Percentiles rank a stretch among this genome's conserved stretches.
phyloP scores from a whole-genome alignment of 2,329 filamentous ascomycete genomes.

The Pleochaeta shiraiana region DNA sequence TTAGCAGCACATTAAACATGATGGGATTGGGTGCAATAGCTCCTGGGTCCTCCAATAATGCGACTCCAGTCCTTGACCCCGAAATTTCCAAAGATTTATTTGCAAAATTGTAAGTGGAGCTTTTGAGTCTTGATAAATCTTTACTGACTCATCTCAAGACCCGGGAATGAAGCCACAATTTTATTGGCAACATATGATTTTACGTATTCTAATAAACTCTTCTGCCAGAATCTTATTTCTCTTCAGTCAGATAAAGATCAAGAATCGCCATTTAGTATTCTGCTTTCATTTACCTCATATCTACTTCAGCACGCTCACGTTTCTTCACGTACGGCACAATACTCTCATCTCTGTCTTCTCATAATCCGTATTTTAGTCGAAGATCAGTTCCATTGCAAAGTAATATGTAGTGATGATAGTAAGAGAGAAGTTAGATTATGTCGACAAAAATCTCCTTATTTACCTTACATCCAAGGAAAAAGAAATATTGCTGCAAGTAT shows the following conservation, averaged over 20 bases:
- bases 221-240: slow-evolving; percentile 66
- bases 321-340: slow-evolving; percentile 54
- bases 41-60: slow-evolving; percentile 42
- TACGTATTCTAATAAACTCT: slow-evolving; percentile 81
- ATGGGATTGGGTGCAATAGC: slow-evolving; percentile 64
- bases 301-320: slow-evolving; percentile 83
- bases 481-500: slow-evolving; percentile 54
- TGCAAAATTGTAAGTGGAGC: slow-evolving; percentile 41
- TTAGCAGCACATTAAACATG: slow-evolving; percentile 60
- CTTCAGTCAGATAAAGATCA: slow-evolving; percentile 37
- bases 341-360: slow-evolving; percentile 69
- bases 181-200: slow-evolving; percentile 85
- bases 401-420: slow-evolving; percentile 59
- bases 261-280: slow-evolving; percentile 57
- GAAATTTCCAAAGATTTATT: slow-evolving; percentile 74
- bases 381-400: slow-evolving; percentile 61
- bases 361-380: slow-evolving; percentile 72
- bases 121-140: background rate
- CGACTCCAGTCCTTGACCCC: slow-evolving; percentile 40
- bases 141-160: slow-evolving; percentile 27
- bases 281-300: slow-evolving; percentile 79
- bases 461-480: slow-evolving; percentile 52
- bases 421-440: slow-evolving; percentile 61
- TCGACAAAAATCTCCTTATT: slow-evolving; percentile 67
- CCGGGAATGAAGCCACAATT: slow-evolving; percentile 55